Conservation (phyloP, 1,284 basidiomycete genomes). For the Pisolithus thermaeus region DNA sequence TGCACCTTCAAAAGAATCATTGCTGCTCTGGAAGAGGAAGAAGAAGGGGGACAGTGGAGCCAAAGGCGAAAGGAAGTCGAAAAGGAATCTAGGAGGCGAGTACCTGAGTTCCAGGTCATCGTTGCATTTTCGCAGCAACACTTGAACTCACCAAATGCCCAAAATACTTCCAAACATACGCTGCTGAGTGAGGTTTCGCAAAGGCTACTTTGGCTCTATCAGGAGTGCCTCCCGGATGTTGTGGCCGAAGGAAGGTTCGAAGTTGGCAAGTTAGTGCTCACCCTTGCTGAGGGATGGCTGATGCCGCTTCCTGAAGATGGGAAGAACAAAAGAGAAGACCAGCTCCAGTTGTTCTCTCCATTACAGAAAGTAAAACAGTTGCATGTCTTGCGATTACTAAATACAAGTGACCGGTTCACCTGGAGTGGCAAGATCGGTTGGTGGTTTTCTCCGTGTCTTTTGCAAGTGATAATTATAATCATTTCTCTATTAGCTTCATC, state of each 20-base stretch:
- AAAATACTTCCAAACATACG: slow-evolving; percentile 32
- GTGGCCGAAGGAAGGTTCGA: slow-evolving; percentile 82
- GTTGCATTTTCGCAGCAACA: slow-evolving; percentile 68
- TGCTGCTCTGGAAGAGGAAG: slow-evolving; percentile 54
- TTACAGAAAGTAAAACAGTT: slow-evolving; percentile 65
- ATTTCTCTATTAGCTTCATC: slow-evolving; percentile 31
- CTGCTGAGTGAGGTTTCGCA: slow-evolving; percentile 76
- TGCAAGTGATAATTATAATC: not conserved
- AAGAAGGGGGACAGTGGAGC: slow-evolving; percentile 66
- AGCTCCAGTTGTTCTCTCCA: slow-evolving; percentile 19
- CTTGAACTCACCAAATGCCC: slow-evolving; percentile 5
- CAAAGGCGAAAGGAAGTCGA: slow-evolving; percentile 60
- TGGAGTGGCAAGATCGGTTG: slow-evolving; percentile 72
- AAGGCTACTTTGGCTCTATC: slow-evolving; percentile 80
- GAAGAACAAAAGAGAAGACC: not conserved
- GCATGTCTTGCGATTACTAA: slow-evolving; percentile 72
- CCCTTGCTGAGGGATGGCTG: slow-evolving; percentile 31
- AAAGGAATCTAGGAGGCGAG: slow-evolving; percentile 66
- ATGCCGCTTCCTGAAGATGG: slow-evolving; percentile 15
- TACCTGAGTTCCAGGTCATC: slow-evolving; percentile 82
- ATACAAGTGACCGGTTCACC: slow-evolving; percentile 68
- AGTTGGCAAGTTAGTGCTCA: slow-evolving; percentile 71
- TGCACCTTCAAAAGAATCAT: slow-evolving; percentile 47
- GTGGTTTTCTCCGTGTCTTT: slow-evolving; percentile 13
- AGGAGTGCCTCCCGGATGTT: slow-evolving; percentile 66